These are phyloP conservation scores for Dactylellina haptotyla DNA, from an alignment of 2,329 filamentous ascomycete genomes.

Conservation along the genomic window DNA sequence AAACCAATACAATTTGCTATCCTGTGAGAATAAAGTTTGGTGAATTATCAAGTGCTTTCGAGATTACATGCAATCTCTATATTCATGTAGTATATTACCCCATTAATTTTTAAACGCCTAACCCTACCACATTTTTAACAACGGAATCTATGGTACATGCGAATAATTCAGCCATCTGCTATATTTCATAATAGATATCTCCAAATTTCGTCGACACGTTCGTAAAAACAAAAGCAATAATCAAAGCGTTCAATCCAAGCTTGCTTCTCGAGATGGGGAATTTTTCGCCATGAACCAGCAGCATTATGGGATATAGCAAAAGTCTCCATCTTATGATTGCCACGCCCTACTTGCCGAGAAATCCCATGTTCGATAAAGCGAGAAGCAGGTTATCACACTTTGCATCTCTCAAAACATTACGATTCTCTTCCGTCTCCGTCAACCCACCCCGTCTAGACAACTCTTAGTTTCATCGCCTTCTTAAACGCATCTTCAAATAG, in stretches of 20 bases:
- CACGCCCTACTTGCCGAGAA: neutral
- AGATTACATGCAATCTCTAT: too few species aligned
- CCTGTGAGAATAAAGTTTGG: too few species aligned
- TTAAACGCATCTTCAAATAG: slow-evolving; percentile 72
- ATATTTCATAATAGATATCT: too few species aligned
- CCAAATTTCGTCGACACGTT: too few species aligned
- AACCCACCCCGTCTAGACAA: neutral
- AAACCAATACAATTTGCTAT: too few species aligned
- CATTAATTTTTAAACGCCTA: too few species aligned
- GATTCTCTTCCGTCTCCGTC: neutral
- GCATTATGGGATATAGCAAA: slow-evolving; percentile 4
- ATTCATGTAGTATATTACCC: too few species aligned
- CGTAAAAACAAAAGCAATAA: neutral
- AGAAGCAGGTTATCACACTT: neutral
- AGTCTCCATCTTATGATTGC: neutral
- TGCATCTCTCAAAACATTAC: neutral
- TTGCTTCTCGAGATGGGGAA: slow-evolving; percentile 53
- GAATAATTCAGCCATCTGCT: too few species aligned
- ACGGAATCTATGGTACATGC: too few species aligned
- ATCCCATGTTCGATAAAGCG: slow-evolving; percentile 3
- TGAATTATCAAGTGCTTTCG: too few species aligned
- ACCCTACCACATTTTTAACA: too few species aligned
- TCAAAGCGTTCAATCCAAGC: neutral
- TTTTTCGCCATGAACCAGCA: neutral
- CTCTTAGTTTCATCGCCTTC: slow-evolving; percentile 34